Evolutionary conservation across 768 basidiomycete species (phyloP).

Genomic region (Lactarius evosmus): DNA sequence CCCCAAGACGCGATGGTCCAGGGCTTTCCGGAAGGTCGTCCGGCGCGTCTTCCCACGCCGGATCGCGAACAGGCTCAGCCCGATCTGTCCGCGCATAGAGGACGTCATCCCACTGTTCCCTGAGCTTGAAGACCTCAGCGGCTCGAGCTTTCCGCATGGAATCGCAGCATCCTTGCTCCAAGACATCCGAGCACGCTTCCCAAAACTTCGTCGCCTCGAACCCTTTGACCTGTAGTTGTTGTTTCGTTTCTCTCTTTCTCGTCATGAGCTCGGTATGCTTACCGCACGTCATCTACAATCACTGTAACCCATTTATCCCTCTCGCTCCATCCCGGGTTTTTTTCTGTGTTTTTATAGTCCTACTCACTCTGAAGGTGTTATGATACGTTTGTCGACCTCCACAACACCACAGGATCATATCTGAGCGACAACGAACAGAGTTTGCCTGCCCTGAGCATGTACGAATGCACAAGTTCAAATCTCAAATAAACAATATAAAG

Average conservation of each 20-base stretch:
- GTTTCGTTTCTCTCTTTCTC: background rate
- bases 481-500: background rate
- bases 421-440: background rate
- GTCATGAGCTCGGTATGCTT: constrained; percentile 1
- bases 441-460: background rate
- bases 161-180: constrained; percentile 20
- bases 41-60: constrained; percentile 16
- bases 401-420: background rate
- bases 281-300: constrained; percentile 7
- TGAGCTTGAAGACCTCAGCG: constrained; percentile 24
- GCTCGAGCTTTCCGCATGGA: constrained; percentile 20
- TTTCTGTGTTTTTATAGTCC: constrained; percentile 3
- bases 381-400: background rate
- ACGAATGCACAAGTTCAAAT: background rate
- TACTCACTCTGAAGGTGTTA: constrained; percentile 5
- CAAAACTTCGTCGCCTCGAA: constrained; percentile 25
- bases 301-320: constrained; percentile 3
- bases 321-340: background rate
- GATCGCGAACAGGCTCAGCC: constrained; percentile 18
- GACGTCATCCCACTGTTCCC: constrained; percentile 26
- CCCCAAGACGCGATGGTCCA: constrained; percentile 16
- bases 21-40: constrained; percentile 10
- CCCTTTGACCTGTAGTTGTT: constrained; percentile 14
- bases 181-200: constrained; percentile 22
- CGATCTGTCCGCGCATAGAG: constrained; percentile 21